Conservation (phyloP, 768 basidiomycete genomes). For the Fomitopsis serialis region DNA sequence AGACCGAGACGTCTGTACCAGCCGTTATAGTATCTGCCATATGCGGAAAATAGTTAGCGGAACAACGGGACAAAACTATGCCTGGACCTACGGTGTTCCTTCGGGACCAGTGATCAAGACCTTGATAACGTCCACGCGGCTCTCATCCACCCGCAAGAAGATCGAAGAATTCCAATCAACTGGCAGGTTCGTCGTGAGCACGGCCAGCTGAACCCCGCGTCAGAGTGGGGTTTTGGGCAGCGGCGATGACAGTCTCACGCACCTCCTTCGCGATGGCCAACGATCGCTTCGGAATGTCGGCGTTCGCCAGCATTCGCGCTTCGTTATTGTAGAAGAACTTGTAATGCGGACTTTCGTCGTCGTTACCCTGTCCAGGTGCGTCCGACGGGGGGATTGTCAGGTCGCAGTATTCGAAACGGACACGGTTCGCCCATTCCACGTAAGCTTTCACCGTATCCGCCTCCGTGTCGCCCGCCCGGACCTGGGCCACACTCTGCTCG, state of each 20-base stretch:
- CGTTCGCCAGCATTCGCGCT: conserved; percentile 76
- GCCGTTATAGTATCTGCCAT: conserved; percentile 77
- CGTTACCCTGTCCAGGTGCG: conserved; percentile 24
- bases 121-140: conserved; percentile 87
- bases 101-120: conserved; percentile 90
- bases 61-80: neutral
- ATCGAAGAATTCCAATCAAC: conserved; percentile 93
- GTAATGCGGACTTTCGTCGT: conserved; percentile 62
- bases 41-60: conserved; percentile 5
- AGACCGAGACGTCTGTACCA: conserved; percentile 48
- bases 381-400: conserved; percentile 41
- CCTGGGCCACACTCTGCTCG: conserved; percentile 31
- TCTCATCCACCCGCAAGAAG: conserved; percentile 90
- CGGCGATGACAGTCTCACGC: conserved; percentile 1
- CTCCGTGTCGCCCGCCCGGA: conserved; percentile 51
- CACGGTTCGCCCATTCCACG: conserved; percentile 76
- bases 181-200: conserved; percentile 91
- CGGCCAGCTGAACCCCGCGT: conserved; percentile 61
- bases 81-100: conserved; percentile 74
- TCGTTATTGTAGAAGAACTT: conserved; percentile 82
- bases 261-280: conserved; percentile 96
- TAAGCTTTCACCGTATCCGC: conserved; percentile 68
- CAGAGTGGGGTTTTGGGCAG: neutral
- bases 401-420: conserved; percentile 91
- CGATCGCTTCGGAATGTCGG: conserved; percentile 86